Percentiles rank a stretch among this genome's conserved stretches.
Conservation (phyloP, 768 basidiomycete genomes). For the Trametes meyenii region DNA sequence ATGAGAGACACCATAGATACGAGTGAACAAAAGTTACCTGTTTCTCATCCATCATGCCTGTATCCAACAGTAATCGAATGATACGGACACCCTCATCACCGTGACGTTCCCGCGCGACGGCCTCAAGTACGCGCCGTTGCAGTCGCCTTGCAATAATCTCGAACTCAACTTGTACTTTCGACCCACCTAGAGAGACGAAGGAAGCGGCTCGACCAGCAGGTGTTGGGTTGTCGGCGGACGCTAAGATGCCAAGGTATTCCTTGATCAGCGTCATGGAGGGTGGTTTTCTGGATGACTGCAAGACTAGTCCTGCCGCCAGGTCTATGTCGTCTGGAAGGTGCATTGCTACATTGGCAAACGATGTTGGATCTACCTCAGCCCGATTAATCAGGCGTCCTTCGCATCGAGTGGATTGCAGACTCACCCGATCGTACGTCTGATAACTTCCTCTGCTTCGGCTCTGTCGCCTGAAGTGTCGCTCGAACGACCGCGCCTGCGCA, state of each 20-base stretch:
- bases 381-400: neutral
- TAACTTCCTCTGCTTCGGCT: conserved; percentile 60
- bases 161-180: conserved; percentile 82
- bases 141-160: conserved; percentile 69
- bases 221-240: conserved; percentile 83
- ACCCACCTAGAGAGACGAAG: conserved; percentile 70
- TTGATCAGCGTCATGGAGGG: conserved; percentile 65
- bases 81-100: conserved; percentile 85
- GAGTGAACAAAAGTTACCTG: conserved; percentile 51
- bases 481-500: conserved; percentile 71
- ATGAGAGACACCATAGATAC: neutral
- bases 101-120: conserved; percentile 79
- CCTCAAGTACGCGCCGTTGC: conserved; percentile 71
- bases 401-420: neutral
- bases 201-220: conserved; percentile 66
- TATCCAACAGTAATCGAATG: conserved; percentile 72
- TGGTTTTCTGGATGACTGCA: conserved; percentile 53
- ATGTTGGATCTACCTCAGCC: conserved; percentile 56
- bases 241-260: conserved; percentile 80
- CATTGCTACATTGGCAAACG: conserved; percentile 63
- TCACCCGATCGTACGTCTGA: conserved; percentile 68
- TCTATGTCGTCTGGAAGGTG: conserved; percentile 64
- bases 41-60: conserved; percentile 94
- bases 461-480: conserved; percentile 71
- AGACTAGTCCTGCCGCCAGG: conserved; percentile 64